Evolutionary conservation across 2,329 filamentous ascomycete genomes (phyloP).

Genomic region (Diaporthe eres): DNA sequence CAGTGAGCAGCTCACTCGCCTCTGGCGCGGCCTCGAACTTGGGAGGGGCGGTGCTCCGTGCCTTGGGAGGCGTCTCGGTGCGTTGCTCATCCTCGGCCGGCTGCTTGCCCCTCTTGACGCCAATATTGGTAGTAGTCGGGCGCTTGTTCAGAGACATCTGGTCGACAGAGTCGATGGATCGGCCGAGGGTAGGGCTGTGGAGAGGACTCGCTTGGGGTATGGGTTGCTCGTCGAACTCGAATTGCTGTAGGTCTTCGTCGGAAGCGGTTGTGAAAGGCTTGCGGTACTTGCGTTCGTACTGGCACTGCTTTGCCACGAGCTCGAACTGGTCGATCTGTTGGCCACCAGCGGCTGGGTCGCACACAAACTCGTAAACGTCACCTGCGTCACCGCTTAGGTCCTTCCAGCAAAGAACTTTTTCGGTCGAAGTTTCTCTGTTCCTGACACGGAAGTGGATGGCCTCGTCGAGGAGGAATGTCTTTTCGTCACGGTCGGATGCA

Average conservation of each 20-base stretch:
- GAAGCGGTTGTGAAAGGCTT: conserved; percentile 85
- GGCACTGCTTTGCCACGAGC: conserved; percentile 88
- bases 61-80: conserved; percentile 50
- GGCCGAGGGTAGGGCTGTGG: conserved; percentile 69
- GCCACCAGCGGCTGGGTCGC: conserved; percentile 79
- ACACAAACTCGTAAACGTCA: conserved; percentile 98
- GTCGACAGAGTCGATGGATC: conserved; percentile 71
- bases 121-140: conserved; percentile 59
- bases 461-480: conserved; percentile 96
- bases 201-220: conserved; percentile 76
- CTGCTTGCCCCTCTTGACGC: conserved; percentile 58
- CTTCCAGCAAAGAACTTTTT: conserved; percentile 93
- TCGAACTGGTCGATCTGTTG: conserved; percentile 86
- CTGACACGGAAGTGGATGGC: conserved; percentile 89
- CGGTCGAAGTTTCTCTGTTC: conserved; percentile 78
- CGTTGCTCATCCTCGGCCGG: conserved; percentile 39
- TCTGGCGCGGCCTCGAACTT: conserved; percentile 77
- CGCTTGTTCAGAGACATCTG: conserved; percentile 65
- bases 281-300: conserved; percentile 97
- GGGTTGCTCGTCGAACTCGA: conserved; percentile 80
- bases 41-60: conserved; percentile 56
- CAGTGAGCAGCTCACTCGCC: conserved; percentile 78
- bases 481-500: conserved; percentile 90
- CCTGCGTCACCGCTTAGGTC: conserved; percentile 94
- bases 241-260: conserved; percentile 83